Evolutionary conservation across 192 early-diverging fungal genomes (phyloP), one percentile per base, ranked within the genome.

Genomic region (Umbelopsis vinacea): DNA sequence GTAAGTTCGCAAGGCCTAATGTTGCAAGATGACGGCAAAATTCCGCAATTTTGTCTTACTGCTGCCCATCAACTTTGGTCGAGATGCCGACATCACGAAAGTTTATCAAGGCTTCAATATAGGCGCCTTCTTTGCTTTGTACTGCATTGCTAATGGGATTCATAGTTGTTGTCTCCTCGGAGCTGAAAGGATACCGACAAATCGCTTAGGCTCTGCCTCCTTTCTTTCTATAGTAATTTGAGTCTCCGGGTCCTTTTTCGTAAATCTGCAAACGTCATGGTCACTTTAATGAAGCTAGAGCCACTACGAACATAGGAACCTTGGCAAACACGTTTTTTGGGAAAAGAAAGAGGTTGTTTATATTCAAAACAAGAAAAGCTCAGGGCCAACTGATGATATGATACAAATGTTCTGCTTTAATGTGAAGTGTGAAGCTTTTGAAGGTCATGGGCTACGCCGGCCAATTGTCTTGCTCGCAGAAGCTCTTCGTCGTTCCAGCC

Each of bases 401-500:
- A 63, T 37, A 63, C 57, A 63, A 63, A 63, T 37, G 33, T 29
- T 29, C 26, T 37, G 57, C 57, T 29, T 29, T 57, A 63, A 63
- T 37, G 23, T 14, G 57, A 63, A 29, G 26, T 12, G 15, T 37
- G 11, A 3, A 63, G 14, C 57, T 63, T 63, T 11, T 69, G 67
- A 15, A 74, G 35, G 26, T 69, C 67, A 22, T 74, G 54, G 23
- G 43, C 35, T 19, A 71, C 54, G 2, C 21, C 43, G 15, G 68
- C 68, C 60, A 66, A 48, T 23, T 75, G 70, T 45, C 74, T 47
- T n/a, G 68, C 74, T 55, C 63, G 55, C n/a, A 54, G 24, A 52
- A 75, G 70, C 26, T 75, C 74, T 66, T 75, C 74, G 48, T 75
- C 74, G 6, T 69, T 54, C 74, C 74, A 75, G 6, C 74, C 74